A percentile compares a stretch with the other conserved stretches of the same genome.
These are phyloP conservation scores for Puccinellia tenuiflora DNA, from an alignment of 176 grass and related monocot genomes.

Conservation along the genomic window DNA sequence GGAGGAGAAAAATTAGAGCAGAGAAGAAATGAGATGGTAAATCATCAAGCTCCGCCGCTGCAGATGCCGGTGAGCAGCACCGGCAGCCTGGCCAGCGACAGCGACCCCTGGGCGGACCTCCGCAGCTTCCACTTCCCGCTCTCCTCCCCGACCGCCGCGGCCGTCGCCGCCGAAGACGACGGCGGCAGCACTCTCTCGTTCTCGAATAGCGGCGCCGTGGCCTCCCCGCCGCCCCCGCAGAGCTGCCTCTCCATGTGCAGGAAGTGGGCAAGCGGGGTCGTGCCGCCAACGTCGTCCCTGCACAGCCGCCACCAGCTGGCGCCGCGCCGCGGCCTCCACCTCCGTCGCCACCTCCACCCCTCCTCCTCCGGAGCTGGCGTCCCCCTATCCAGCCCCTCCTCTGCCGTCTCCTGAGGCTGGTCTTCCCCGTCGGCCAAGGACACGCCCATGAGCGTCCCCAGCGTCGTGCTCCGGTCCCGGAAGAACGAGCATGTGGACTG, in stretches of 20 bases:
- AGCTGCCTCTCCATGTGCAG: conserved; percentile 57
- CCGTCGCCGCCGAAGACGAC: not conserved
- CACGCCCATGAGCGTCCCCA: conserved; percentile 98
- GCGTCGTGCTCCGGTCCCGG: conserved; percentile 79
- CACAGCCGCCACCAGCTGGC: conserved; percentile 54
- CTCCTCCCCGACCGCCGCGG: not conserved
- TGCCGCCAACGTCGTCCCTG: conserved; percentile 28
- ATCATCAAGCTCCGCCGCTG: conserved; percentile 29
- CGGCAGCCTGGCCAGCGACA: conserved; percentile 38
- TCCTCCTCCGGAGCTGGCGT: not conserved
- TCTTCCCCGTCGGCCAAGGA: conserved; percentile 33
- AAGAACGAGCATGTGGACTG: conserved; percentile 97
- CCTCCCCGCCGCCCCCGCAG: conserved; percentile 10
- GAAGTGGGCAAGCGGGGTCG: conserved; percentile 61
- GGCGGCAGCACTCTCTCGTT: conserved; percentile 31
- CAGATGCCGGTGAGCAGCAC: conserved; percentile 57
- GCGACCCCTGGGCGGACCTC: conserved; percentile 26
- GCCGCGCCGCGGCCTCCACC: conserved; percentile 19
- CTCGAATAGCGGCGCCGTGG: conserved; percentile 38
- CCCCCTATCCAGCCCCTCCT: not conserved
- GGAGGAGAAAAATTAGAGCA: not conserved
- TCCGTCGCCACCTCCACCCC: conserved; percentile 10
- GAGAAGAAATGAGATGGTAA: not conserved
- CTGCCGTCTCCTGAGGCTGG: not conserved
- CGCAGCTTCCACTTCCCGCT: conserved; percentile 14